A percentile compares a stretch with the other conserved stretches of the same genome.
phyloP scores from a whole-genome alignment of 305 asterid species.

The Coffea humblotiana region DNA sequence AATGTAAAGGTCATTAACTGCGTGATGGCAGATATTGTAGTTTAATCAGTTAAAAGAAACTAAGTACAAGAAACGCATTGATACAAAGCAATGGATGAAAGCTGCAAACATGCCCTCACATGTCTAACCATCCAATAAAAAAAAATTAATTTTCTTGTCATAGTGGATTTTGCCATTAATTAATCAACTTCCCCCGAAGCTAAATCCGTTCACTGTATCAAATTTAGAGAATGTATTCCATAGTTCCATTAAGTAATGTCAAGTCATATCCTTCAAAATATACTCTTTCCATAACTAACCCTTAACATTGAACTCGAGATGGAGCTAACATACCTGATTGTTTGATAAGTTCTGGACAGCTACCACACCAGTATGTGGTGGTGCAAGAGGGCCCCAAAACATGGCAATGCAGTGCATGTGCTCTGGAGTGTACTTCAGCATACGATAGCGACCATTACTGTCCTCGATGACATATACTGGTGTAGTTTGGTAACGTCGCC shows the following conservation, averaged over 20 bases:
- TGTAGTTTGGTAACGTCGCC: constrained; percentile 96
- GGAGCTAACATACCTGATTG: constrained; percentile 64
- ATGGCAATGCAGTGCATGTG: constrained; percentile 99
- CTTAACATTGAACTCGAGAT: background rate
- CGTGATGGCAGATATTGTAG: background rate
- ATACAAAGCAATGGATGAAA: background rate
- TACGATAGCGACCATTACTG: constrained; percentile 89
- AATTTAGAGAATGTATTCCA: background rate
- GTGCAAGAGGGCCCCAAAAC: constrained; percentile 99
- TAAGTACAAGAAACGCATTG: background rate
- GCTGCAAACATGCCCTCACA: background rate
- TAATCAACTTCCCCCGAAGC: too few species aligned
- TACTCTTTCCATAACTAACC: background rate
- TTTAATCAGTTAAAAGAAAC: too few species aligned
- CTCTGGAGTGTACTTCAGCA: constrained; percentile 98
- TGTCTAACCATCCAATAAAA: background rate
- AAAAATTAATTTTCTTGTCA: background rate
- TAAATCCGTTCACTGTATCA: background rate
- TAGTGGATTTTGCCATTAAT: background rate
- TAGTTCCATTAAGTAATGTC: background rate
- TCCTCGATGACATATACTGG: constrained; percentile 98
- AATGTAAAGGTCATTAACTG: background rate
- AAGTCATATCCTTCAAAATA: background rate
- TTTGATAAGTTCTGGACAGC: constrained; percentile 89
- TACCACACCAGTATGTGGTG: constrained; percentile 89